Evolutionary conservation across 352 stramenopile genomes (phyloP).

Genomic region (Globisporangium cylindrosporum): DNA sequence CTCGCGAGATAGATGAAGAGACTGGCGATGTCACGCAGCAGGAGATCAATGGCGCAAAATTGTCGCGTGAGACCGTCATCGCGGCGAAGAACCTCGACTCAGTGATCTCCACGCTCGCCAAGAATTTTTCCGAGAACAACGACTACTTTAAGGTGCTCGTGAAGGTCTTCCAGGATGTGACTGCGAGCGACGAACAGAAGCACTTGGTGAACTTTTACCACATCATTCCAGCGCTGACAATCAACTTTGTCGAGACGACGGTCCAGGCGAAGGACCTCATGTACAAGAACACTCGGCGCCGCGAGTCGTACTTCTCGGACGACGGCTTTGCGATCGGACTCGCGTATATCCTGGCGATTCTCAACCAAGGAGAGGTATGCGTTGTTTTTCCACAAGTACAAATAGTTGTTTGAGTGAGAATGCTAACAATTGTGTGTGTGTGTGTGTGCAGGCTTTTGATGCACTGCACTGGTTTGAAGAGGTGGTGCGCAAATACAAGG

Average conservation of each 20-base stretch:
- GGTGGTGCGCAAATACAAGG: slow-evolving; percentile 82
- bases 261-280: slow-evolving; percentile 93
- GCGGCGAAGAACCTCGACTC: slow-evolving; percentile 86
- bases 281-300: slow-evolving; percentile 93
- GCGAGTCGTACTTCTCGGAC: slow-evolving; percentile 95
- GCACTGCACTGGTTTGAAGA: slow-evolving; percentile 91
- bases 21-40: slow-evolving; percentile 40
- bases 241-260: slow-evolving; percentile 89
- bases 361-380: slow-evolving; percentile 81
- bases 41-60: slow-evolving; percentile 53
- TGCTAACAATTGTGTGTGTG: slow-evolving; percentile 2
- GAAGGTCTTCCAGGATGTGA: slow-evolving; percentile 88
- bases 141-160: slow-evolving; percentile 93
- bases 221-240: slow-evolving; percentile 85
- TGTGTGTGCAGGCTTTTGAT: slow-evolving; percentile 66
- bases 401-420: not conserved
- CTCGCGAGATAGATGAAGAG: slow-evolving; percentile 61
- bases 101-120: slow-evolving; percentile 82
- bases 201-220: slow-evolving; percentile 92
- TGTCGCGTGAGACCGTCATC: slow-evolving; percentile 78
- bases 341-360: slow-evolving; percentile 91
- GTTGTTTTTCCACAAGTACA: too few relatives aligned
- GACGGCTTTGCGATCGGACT: slow-evolving; percentile 95
- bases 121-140: slow-evolving; percentile 91
- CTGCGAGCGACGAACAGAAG: slow-evolving; percentile 83